A percentile compares a stretch with the other conserved stretches of the same genome.
These are phyloP conservation scores for Exophiala dermatitidis DNA, from an alignment of 2,329 filamentous ascomycete species.

Conservation along the genomic window DNA sequence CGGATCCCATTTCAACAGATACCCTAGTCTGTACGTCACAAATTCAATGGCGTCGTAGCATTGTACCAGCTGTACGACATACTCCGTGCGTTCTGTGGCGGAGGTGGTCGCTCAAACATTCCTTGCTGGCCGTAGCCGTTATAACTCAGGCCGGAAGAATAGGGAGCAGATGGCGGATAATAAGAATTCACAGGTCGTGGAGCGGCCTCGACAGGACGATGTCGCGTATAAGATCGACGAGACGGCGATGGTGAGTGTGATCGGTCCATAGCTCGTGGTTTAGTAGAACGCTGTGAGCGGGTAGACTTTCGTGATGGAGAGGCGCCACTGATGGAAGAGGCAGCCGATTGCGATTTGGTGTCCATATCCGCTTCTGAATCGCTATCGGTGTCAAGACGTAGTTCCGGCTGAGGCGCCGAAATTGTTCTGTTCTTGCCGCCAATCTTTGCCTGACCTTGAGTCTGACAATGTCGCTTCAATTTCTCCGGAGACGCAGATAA, in stretches of 20 bases:
- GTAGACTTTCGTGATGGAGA: background rate
- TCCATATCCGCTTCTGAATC: background rate
- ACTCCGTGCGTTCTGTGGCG: conserved; percentile 8
- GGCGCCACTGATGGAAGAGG: background rate
- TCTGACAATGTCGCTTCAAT: conserved; percentile 7
- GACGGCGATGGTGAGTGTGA: background rate
- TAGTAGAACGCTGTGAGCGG: background rate
- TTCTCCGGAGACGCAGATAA: conserved; percentile 13
- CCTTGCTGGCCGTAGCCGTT: background rate
- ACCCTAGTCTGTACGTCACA: conserved; percentile 1
- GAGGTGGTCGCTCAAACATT: background rate
- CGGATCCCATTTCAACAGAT: no score
- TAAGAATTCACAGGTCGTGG: conserved; percentile 2
- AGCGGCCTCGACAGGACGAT: conserved; percentile 6
- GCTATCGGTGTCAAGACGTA: background rate
- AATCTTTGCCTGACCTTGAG: conserved; percentile 1
- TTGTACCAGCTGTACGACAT: conserved; percentile 24
- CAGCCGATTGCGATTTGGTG: background rate
- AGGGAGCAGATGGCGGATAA: background rate
- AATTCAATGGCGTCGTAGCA: conserved; percentile 21
- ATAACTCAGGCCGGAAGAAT: background rate
- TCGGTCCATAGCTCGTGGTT: background rate
- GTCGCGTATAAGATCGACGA: background rate
- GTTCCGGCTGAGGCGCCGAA: conserved; percentile 7
- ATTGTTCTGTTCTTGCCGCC: conserved; percentile 11